Percentiles rank a stretch among this genome's conserved stretches.
phyloP scores from a whole-genome alignment of 139 green algal genomes.

The Chlorella sorokiniana region DNA sequence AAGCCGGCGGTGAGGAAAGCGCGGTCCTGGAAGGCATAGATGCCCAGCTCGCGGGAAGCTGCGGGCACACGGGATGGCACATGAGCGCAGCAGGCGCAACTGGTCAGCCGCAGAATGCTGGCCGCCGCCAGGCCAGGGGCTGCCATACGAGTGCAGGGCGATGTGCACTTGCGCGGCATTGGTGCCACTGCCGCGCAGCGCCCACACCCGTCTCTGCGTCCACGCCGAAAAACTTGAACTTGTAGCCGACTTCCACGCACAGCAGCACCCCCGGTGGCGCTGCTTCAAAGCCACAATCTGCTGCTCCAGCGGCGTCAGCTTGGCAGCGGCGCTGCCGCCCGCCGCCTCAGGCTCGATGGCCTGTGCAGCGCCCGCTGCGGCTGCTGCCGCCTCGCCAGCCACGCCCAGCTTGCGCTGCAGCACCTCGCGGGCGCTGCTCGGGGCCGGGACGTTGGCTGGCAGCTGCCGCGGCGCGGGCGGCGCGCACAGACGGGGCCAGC shows the following conservation, averaged over 20 bases:
- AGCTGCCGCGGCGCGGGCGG: no score
- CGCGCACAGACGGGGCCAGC: no score
- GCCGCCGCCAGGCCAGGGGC: neutral
- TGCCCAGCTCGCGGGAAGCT: slow-evolving; percentile 34
- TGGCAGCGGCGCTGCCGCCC: slow-evolving; percentile 22
- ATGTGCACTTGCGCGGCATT: neutral
- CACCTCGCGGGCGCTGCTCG: neutral
- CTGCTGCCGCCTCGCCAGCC: neutral
- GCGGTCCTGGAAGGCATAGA: slow-evolving; percentile 73
- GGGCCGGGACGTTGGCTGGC: neutral
- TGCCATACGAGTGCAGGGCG: neutral
- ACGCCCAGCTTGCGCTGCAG: slow-evolving; percentile 3
- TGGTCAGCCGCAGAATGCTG: no score
- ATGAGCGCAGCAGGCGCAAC: neutral
- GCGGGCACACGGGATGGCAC: neutral
- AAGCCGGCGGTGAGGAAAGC: slow-evolving; percentile 84
- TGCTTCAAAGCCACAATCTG: slow-evolving; percentile 70
- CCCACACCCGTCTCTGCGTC: slow-evolving; percentile 76
- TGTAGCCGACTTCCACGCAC: slow-evolving; percentile 75
- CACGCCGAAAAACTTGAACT: slow-evolving; percentile 85
- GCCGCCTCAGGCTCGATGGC: neutral
- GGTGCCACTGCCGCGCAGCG: neutral
- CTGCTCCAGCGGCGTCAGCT: slow-evolving; percentile 77
- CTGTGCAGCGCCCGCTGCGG: neutral
- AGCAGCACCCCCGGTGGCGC: slow-evolving; percentile 34